phyloP scores from a whole-genome alignment of 2,329 filamentous ascomycete species.

The Aspergillus sp. region DNA sequence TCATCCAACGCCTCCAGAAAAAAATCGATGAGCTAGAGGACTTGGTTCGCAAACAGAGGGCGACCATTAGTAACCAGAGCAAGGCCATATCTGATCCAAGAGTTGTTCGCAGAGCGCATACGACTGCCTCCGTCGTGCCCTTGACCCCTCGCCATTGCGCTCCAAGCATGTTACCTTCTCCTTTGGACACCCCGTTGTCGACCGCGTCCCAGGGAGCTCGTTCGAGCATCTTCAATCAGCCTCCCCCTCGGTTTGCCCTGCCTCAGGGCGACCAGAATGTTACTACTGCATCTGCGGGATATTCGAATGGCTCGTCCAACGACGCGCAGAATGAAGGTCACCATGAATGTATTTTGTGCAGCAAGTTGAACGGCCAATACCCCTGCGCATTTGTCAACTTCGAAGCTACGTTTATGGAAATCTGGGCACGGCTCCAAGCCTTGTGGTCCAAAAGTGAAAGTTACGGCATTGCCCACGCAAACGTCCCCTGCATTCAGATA shows the following conservation, averaged over 20 bases:
- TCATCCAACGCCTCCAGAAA: constrained; percentile 7
- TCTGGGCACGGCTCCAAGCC: constrained; percentile 11
- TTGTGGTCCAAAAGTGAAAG: constrained; percentile 17
- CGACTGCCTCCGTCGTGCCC: constrained; percentile 5
- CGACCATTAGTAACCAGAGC: constrained; percentile 26
- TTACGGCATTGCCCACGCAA: constrained; percentile 18
- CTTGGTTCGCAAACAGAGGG: constrained; percentile 19
- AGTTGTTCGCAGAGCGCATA: constrained; percentile 8
- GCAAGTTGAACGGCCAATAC: neutral
- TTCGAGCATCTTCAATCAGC: constrained; percentile 16
- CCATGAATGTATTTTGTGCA: neutral
- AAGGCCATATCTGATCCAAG: constrained; percentile 27
- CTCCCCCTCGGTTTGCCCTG: constrained; percentile 11
- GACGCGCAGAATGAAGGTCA: neutral
- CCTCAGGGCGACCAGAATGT: neutral
- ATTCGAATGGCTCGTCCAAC: neutral
- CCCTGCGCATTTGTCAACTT: constrained; percentile 1
- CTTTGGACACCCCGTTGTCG: constrained; percentile 9
- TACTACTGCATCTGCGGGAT: neutral
- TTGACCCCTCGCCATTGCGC: constrained; percentile 5
- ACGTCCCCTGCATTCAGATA: constrained; percentile 12
- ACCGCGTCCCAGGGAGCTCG: neutral
- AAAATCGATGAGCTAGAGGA: constrained; percentile 19
- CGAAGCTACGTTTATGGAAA: constrained; percentile 3
- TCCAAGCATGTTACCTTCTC: constrained; percentile 1